Conservation (phyloP, 1,284 basidiomycete species). For the Meira miltonrushii region DNA sequence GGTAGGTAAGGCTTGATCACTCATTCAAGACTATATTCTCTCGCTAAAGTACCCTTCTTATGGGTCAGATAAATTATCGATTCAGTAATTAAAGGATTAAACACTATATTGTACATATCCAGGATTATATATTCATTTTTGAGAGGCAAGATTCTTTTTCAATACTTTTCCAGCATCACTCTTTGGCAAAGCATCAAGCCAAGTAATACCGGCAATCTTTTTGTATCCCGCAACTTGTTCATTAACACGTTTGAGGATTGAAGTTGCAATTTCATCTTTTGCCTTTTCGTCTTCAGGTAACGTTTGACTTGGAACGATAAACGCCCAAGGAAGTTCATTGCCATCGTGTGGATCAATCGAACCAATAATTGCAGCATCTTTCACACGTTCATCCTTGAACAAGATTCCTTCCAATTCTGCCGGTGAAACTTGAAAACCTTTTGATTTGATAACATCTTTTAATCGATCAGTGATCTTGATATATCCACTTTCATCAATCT, state of each 20-base stretch:
- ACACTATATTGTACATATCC: too few species aligned
- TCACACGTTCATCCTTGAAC: constrained; percentile 29
- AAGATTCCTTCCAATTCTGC: constrained; percentile 40
- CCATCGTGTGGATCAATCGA: constrained; percentile 22
- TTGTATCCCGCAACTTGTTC: constrained; percentile 43
- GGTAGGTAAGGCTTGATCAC: too few species aligned
- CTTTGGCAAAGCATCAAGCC: constrained; percentile 42
- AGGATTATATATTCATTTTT: neutral
- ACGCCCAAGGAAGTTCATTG: constrained; percentile 33
- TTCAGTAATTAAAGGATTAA: too few species aligned
- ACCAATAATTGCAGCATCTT: constrained; percentile 39
- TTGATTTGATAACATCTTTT: constrained; percentile 51
- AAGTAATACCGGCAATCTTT: constrained; percentile 24
- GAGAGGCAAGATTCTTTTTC: constrained; percentile 33
- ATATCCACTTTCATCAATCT: constrained; percentile 37
- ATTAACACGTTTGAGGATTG: constrained; percentile 35
- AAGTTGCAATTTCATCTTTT: constrained; percentile 7
- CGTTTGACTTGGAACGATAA: constrained; percentile 13
- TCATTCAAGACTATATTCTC: too few species aligned
- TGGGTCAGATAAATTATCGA: too few species aligned
- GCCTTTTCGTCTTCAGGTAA: constrained; percentile 15
- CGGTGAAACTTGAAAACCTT: constrained; percentile 50
- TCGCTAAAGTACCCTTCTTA: too few species aligned
- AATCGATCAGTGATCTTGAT: constrained; percentile 43
- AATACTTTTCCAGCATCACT: constrained; percentile 45